phyloP scores from a whole-genome alignment of 345 rosid genomes.

The Dipteronia sinensis region DNA sequence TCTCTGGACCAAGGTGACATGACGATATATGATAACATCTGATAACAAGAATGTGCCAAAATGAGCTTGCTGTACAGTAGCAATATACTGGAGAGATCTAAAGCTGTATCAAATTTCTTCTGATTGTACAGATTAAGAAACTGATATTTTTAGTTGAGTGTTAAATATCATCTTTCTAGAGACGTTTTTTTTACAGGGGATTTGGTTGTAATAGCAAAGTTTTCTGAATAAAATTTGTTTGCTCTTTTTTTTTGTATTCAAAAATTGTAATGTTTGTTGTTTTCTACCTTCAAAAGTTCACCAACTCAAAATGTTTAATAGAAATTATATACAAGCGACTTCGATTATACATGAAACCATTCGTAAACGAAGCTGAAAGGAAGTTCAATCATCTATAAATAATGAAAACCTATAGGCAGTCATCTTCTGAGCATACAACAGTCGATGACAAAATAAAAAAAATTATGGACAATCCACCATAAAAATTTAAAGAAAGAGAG shows the following conservation, averaged over 20 bases:
- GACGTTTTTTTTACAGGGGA: constrained; percentile 20
- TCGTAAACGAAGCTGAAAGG: neutral
- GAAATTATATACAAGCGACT: neutral
- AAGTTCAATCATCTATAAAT: neutral
- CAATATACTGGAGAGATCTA: constrained; percentile 24
- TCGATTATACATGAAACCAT: neutral
- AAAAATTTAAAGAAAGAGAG: neutral
- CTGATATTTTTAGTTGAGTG: constrained; percentile 33
- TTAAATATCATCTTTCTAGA: constrained; percentile 17
- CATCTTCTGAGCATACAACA: too few species aligned
- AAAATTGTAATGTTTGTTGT: neutral
- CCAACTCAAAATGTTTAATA: neutral
- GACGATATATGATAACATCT: neutral
- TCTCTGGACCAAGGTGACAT: constrained; percentile 90
- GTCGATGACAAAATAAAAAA: neutral
- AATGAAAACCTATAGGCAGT: neutral
- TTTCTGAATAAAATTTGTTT: constrained; percentile 10
- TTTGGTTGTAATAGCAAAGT: constrained; percentile 25
- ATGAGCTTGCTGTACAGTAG: constrained; percentile 33
- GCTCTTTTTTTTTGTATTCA: constrained; percentile 9
- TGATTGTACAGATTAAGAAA: constrained; percentile 40
- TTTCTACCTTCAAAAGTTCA: neutral
- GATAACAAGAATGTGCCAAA: constrained; percentile 11
- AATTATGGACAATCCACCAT: neutral
- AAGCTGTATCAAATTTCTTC: constrained; percentile 28